phyloP scores from a whole-genome alignment of 78 protist genomes.

The Dictyostelium citrinum region DNA sequence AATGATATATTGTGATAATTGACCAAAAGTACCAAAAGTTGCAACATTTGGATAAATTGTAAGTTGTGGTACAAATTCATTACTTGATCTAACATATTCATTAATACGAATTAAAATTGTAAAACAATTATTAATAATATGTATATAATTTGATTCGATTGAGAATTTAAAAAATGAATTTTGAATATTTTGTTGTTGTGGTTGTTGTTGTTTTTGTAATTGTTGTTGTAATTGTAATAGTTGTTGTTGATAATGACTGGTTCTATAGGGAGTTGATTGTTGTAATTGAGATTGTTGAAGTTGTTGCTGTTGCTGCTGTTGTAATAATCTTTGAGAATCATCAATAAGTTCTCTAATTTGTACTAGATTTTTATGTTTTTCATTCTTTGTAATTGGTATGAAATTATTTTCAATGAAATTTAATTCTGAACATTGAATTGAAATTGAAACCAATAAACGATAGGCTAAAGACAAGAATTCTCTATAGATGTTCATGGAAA shows the following conservation, averaged over 20 bases:
- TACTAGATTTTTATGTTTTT: background rate
- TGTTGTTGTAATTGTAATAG: background rate
- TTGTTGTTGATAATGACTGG: background rate
- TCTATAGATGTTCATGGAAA: background rate
- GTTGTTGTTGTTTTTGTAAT: background rate
- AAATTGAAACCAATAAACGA: background rate
- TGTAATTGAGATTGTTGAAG: background rate
- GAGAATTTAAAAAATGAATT: background rate
- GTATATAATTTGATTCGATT: background rate
- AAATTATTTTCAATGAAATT: constrained; percentile 36
- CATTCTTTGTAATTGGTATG: constrained; percentile 31
- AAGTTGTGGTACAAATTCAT: constrained; percentile 21
- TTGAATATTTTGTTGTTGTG: background rate
- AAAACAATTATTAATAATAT: constrained; percentile 2
- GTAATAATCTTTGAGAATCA: background rate
- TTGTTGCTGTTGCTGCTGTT: background rate
- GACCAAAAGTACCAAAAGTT: background rate
- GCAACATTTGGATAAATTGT: background rate
- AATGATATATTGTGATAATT: background rate
- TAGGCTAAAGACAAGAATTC: background rate
- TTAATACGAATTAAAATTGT: background rate
- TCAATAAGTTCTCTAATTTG: background rate
- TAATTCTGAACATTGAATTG: constrained; percentile 1
- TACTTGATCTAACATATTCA: background rate
- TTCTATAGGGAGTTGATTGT: background rate